phyloP scores from a whole-genome alignment of 2,329 filamentous ascomycete species.

The Clonostachys sp. region DNA sequence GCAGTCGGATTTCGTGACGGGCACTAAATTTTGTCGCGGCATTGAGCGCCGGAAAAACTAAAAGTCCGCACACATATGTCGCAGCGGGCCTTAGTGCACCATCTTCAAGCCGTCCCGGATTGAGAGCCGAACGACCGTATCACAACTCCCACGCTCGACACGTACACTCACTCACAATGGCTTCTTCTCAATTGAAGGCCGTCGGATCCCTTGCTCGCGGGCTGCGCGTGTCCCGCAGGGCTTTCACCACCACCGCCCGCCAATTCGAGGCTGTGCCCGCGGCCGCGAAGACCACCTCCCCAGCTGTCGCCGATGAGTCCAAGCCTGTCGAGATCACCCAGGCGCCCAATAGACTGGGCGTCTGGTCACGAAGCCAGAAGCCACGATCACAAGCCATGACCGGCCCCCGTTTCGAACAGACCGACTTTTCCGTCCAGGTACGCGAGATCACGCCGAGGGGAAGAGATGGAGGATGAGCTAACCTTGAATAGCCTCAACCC shows the following conservation, averaged over 20 bases:
- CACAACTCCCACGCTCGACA: constrained; percentile 6
- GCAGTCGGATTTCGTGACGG: too few relatives aligned
- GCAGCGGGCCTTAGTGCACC: background rate
- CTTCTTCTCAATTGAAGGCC: constrained; percentile 40
- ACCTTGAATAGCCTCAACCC: constrained; percentile 68
- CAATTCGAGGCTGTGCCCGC: constrained; percentile 37
- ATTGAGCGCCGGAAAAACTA: background rate
- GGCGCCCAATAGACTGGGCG: constrained; percentile 76
- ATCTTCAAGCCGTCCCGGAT: too few relatives aligned
- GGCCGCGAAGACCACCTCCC: constrained; percentile 30
- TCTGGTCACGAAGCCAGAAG: constrained; percentile 86
- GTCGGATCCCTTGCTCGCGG: constrained; percentile 36
- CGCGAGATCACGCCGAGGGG: constrained; percentile 9
- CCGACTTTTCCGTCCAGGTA: constrained; percentile 89
- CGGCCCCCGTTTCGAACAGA: constrained; percentile 95
- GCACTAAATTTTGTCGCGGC: too few relatives aligned
- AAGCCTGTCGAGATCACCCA: constrained; percentile 56
- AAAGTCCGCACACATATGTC: background rate
- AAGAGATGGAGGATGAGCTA: constrained; percentile 10
- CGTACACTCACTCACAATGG: constrained; percentile 26
- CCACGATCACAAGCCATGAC: constrained; percentile 81
- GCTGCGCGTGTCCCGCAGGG: constrained; percentile 35
- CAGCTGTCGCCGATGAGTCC: constrained; percentile 35
- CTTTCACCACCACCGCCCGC: constrained; percentile 42
- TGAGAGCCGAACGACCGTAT: too few relatives aligned